Evolutionary conservation across 176 grass and related monocot genomes (phyloP).

Genomic region (Oropetium thomaeum): DNA sequence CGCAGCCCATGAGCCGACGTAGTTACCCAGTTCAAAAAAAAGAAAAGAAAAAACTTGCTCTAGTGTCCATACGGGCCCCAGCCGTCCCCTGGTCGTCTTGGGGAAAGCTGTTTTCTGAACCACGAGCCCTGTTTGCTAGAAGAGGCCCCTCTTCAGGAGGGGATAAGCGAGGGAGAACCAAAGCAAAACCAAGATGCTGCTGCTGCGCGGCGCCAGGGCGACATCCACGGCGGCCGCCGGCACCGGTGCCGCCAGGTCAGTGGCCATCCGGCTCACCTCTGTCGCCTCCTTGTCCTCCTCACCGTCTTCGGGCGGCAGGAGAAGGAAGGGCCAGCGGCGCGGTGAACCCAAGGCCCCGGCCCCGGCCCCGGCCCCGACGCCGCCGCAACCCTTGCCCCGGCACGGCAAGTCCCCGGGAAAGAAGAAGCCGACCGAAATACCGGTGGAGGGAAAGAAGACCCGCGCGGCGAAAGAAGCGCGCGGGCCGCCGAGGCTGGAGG

Average conservation of each 20-base stretch:
- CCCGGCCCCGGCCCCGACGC: neutral
- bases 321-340: conserved; percentile 39
- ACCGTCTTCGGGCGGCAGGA: conserved; percentile 22
- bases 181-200: neutral
- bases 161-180: neutral
- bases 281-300: conserved; percentile 29
- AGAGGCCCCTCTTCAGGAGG: neutral
- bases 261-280: neutral
- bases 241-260: conserved; percentile 11
- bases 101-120: neutral
- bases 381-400: neutral
- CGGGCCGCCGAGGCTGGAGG: neutral
- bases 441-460: neutral
- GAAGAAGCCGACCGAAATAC: conserved; percentile 18
- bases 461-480: neutral
- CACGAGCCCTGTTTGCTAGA: neutral
- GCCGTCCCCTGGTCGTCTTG: neutral
- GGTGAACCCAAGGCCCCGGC: conserved; percentile 18
- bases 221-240: neutral
- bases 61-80: neutral
- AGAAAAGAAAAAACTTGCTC: too few species aligned
- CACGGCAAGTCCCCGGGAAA: conserved; percentile 12
- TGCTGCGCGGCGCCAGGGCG: conserved; percentile 33
- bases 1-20: too few species aligned
- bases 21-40: too few species aligned